Base-by-base conservation (phyloP, 257 asterid genomes). In the Verbena officinalis region DNA sequence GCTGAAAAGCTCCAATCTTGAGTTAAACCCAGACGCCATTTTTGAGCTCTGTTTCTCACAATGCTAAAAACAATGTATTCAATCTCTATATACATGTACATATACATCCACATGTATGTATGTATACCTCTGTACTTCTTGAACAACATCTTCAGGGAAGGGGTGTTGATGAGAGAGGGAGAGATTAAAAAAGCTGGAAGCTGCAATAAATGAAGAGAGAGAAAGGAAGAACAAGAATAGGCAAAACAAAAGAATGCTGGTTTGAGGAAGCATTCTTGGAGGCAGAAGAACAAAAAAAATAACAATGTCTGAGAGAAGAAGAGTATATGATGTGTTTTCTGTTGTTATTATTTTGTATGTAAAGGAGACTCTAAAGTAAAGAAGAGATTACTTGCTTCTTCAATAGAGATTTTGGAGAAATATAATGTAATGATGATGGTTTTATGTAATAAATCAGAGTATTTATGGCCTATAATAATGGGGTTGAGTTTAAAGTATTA, bases 81-180 rank as follows among this genome's bases (percentile, higher is more conserved):
- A 44, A 1, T 19, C 8, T 3, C 21, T 20, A 8, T 42, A 15
- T 13, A n/a, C 14, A 3, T 22, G 7, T 9, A 36, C 40, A 36
- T 36, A 7, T 9, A 4, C 10, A 1, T 63, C 9, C 38, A 5
- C 27, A 0, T 38, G 0, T 24, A 3, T 23, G 7, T 14, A 31
- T 23, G 3, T 67, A 9, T 84, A 90, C 97, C 96, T 85, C 17
- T 81, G 97, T 3, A 92, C 79, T 56, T 92, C 80, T 31, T 75
- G 86, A 73, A 60, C 97, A 55, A 89, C 95, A 66, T 73, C 84
- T 56, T 92, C 98, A 73, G 98, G 98, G 81, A 80, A 24, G n/a
- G 98, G 95, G 77, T 92, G 97, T 59, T 92, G 98, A 78, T 85
- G 85, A 24, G 91, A 84, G 50, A 92, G 89, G 27, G 91, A 73